phyloP scores from a whole-genome alignment of 2,329 filamentous ascomycete genomes.

The Keithomyces neogunnii region DNA sequence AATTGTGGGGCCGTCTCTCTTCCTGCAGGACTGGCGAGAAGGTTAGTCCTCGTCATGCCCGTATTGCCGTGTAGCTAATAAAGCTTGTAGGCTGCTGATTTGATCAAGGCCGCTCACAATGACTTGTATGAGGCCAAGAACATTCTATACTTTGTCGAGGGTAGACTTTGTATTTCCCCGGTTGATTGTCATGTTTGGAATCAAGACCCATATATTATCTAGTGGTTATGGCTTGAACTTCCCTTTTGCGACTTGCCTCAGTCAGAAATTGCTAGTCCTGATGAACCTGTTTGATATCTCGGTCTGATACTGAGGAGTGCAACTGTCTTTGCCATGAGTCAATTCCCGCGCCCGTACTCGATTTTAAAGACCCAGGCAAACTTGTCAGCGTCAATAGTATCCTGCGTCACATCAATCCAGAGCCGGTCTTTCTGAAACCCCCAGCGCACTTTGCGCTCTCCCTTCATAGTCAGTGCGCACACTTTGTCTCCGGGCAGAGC shows the following conservation, averaged over 20 bases:
- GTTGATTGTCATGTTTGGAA: no score
- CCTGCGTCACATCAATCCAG: not conserved
- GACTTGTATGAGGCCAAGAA: slow-evolving; percentile 8
- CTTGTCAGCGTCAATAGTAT: not conserved
- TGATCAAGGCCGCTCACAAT: slow-evolving; percentile 11
- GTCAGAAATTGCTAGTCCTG: no score
- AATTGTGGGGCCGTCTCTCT: no score
- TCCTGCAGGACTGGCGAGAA: slow-evolving; percentile 53
- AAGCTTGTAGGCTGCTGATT: slow-evolving; percentile 9
- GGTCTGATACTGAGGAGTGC: no score
- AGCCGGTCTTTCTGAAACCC: not conserved
- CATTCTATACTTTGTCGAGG: slow-evolving; percentile 1
- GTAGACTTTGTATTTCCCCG: not conserved
- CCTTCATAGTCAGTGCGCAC: not conserved
- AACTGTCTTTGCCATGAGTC: no score
- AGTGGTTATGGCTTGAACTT: no score
- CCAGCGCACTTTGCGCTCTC: not conserved
- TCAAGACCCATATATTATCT: no score
- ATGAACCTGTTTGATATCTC: no score
- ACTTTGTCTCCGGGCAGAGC: not conserved
- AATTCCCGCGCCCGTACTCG: not conserved
- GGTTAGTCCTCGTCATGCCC: slow-evolving; percentile 10
- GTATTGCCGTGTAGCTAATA: slow-evolving; percentile 2
- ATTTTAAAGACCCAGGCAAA: not conserved
- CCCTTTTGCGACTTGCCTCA: no score